These are phyloP conservation scores for Microstegium vimineum DNA, from an alignment of 176 grass and related monocot genomes.

Conservation along the genomic window DNA sequence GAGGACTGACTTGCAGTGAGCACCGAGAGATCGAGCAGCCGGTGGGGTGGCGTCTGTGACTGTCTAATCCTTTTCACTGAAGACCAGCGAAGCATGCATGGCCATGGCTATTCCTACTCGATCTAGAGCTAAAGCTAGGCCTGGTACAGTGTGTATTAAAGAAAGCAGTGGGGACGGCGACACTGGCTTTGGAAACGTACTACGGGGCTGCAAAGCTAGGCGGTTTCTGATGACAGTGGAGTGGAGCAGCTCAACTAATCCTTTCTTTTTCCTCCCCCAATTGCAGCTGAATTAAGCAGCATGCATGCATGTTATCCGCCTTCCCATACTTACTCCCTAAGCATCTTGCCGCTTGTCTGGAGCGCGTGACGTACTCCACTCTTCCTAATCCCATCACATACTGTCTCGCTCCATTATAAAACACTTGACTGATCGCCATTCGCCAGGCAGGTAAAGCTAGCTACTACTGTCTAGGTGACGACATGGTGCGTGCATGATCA, in stretches of 20 bases:
- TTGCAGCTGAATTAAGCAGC: background rate
- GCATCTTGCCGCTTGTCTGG: slow-evolving; percentile 32
- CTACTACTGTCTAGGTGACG: background rate
- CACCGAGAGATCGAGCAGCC: background rate
- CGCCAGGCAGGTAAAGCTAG: background rate
- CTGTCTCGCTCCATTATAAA: background rate
- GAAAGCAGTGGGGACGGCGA: background rate
- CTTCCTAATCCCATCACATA: background rate
- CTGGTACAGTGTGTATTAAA: background rate
- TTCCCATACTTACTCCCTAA: slow-evolving; percentile 35
- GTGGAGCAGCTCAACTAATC: slow-evolving; percentile 53
- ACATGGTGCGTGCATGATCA: background rate
- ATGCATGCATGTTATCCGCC: background rate
- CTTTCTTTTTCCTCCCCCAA: background rate
- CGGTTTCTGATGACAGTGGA: background rate
- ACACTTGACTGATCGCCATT: background rate
- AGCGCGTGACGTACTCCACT: background rate
- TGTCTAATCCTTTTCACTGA: background rate
- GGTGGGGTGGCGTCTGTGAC: background rate
- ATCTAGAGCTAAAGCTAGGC: background rate
- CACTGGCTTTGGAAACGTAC: background rate
- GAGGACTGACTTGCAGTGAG: too few species aligned
- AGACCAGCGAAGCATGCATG: background rate
- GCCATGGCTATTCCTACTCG: background rate
- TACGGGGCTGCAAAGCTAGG: background rate